Conservation (phyloP, 352 stramenopile genomes). For the Phytophthora citrophthora region DNA sequence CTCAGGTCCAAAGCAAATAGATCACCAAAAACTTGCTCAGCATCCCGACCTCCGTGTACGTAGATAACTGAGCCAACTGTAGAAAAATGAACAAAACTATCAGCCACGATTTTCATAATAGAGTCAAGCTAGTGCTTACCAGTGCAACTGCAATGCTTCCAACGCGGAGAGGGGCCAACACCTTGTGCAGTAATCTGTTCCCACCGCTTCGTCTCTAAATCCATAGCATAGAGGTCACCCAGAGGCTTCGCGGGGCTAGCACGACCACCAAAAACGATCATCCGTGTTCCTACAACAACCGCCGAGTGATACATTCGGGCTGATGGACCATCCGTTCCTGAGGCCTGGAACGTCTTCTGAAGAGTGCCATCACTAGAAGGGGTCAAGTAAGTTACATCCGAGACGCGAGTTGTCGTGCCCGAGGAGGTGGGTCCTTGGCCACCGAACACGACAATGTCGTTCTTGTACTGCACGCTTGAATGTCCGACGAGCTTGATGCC, state of each 20-base stretch:
- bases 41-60: conserved; percentile 73
- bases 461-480: conserved; percentile 52
- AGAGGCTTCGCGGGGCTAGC: conserved; percentile 71
- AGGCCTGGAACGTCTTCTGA: conserved; percentile 33
- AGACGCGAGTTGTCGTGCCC: conserved; percentile 66
- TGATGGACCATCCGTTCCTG: conserved; percentile 30
- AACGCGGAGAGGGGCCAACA: conserved; percentile 55
- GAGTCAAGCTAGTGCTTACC: conserved; percentile 39
- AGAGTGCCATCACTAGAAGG: conserved; percentile 31
- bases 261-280: conserved; percentile 86
- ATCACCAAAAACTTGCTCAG: conserved; percentile 71
- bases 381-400: conserved; percentile 51
- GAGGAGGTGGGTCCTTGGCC: conserved; percentile 64
- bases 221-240: conserved; percentile 66
- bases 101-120: neutral
- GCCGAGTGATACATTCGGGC: conserved; percentile 82
- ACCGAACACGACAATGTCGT: conserved; percentile 68
- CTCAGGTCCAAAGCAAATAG: conserved; percentile 70
- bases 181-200: conserved; percentile 35
- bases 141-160: conserved; percentile 73
- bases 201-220: conserved; percentile 59
- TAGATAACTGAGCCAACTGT: conserved; percentile 76
- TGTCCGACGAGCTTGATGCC: conserved; percentile 72
- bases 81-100: neutral
- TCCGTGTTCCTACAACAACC: conserved; percentile 50